Percentiles rank a stretch among this genome's conserved stretches.
phyloP scores from a whole-genome alignment of 1,284 basidiomycete genomes.

The Ceratobasidium sp. region DNA sequence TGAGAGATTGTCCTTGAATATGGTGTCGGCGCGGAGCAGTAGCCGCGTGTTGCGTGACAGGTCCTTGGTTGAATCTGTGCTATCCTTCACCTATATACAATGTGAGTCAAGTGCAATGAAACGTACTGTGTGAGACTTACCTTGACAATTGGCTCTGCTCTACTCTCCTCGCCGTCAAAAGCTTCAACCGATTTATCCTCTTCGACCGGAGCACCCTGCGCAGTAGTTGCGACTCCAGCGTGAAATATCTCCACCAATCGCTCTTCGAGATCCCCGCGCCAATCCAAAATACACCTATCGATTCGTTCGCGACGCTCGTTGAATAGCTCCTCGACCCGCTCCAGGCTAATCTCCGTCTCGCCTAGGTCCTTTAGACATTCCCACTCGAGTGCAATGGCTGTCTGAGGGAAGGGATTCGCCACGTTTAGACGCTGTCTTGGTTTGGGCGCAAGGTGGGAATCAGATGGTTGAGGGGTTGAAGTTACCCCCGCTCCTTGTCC shows the following conservation, averaged over 20 bases:
- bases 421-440: neutral
- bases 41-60: neutral
- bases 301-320: neutral
- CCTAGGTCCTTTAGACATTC: neutral
- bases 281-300: neutral
- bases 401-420: neutral
- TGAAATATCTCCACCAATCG: neutral
- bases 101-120: no score
- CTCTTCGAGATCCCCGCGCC: neutral
- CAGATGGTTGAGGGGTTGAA: neutral
- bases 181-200: no score
- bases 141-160: no score
- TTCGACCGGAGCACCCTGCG: no score
- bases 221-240: no score
- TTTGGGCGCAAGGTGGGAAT: no score
- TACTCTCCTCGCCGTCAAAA: no score
- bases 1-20: neutral
- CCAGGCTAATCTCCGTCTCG: neutral
- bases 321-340: neutral
- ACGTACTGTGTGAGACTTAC: no score
- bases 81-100: no score
- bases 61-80: neutral
- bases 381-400: neutral
- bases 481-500: no score
- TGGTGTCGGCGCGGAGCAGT: constrained; percentile 13